These are phyloP conservation scores for Gossypium aridum DNA, from an alignment of 441 rosid species.

Conservation along the genomic window DNA sequence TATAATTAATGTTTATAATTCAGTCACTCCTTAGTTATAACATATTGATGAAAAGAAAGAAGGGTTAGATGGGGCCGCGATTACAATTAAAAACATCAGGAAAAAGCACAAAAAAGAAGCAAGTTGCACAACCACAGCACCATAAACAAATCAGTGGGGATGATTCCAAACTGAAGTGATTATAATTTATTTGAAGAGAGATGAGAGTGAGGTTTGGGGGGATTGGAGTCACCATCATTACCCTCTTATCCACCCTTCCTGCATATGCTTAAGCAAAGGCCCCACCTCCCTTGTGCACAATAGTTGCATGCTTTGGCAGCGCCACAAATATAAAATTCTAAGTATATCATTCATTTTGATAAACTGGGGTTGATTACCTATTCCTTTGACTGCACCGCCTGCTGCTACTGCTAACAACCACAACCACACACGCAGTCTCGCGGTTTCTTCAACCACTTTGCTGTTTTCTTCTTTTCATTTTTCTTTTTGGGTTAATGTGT, in stretches of 20 bases:
- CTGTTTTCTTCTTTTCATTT: not conserved
- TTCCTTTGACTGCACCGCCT: slow-evolving; percentile 25
- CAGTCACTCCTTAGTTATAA: too few species aligned
- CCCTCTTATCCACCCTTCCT: slow-evolving; percentile 5
- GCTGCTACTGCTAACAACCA: slow-evolving; percentile 13
- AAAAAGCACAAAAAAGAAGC: not conserved
- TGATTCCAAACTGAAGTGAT: too few species aligned
- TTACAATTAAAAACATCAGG: not conserved
- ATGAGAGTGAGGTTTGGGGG: not conserved
- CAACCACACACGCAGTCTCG: not conserved
- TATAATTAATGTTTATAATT: too few species aligned
- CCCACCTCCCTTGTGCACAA: slow-evolving; percentile 15
- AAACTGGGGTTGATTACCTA: slow-evolving; percentile 36
- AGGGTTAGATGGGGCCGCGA: not conserved
- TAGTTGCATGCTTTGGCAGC: slow-evolving; percentile 15
- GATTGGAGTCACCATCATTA: slow-evolving; percentile 12
- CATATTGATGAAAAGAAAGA: too few species aligned
- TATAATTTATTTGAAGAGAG: too few species aligned
- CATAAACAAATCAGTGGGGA: too few species aligned
- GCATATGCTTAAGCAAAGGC: slow-evolving; percentile 12
- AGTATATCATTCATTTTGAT: too few species aligned
- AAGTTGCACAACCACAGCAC: too few species aligned
- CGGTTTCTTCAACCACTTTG: slow-evolving; percentile 6
- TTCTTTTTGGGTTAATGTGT: too few species aligned
- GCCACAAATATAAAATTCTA: not conserved